Evolutionary conservation across 225 moss, liverwort and hornwort genomes (phyloP).

Genomic region (Neckera pumila): DNA sequence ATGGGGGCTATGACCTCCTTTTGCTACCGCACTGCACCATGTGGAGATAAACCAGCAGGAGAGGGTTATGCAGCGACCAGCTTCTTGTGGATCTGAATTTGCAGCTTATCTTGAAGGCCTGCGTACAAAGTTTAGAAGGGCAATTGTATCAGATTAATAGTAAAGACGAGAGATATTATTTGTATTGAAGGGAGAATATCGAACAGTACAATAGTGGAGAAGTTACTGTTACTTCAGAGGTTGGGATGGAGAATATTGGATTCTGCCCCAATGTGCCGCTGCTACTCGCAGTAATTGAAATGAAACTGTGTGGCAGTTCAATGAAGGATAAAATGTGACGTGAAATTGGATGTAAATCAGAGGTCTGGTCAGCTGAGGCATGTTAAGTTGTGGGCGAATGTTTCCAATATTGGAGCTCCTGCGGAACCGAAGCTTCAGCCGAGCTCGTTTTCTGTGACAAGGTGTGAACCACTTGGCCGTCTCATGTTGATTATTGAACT

Average conservation of each 20-base stretch:
- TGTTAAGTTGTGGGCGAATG: background rate
- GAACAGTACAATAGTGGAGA: background rate
- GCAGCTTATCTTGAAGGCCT: background rate
- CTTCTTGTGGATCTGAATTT: background rate
- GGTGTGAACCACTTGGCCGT: background rate
- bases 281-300: background rate
- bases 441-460: background rate
- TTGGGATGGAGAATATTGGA: background rate
- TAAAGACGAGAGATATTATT: background rate
- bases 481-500: background rate
- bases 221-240: background rate
- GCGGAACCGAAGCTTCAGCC: background rate
- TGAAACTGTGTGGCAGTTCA: background rate
- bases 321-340: background rate
- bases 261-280: background rate
- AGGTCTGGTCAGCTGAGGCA: background rate
- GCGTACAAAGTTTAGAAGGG: background rate
- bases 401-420: background rate
- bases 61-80: background rate
- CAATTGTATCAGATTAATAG: background rate
- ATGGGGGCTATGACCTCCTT: background rate
- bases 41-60: background rate
- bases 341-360: background rate
- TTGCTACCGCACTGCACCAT: background rate
- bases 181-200: background rate